phyloP scores from a whole-genome alignment of 805 yeast species.

The Saccharomycopsis vini region DNA sequence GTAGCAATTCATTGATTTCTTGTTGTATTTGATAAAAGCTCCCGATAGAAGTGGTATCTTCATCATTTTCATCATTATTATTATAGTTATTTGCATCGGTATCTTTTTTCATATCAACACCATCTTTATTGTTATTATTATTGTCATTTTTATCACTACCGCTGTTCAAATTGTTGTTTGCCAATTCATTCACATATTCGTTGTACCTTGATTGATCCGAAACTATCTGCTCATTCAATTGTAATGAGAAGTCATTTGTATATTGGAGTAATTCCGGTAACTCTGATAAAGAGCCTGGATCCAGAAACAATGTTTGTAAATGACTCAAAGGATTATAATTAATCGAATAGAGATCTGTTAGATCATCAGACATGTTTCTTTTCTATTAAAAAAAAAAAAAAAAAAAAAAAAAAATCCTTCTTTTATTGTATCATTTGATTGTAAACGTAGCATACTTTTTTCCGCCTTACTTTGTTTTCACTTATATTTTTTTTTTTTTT shows the following conservation, averaged over 20 bases:
- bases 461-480: no score
- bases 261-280: slow-evolving; percentile 43
- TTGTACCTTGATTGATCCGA: slow-evolving; percentile 25
- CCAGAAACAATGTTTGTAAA: slow-evolving; percentile 40
- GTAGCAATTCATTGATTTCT: background rate
- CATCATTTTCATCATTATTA: background rate
- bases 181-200: slow-evolving; percentile 6
- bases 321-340: slow-evolving; percentile 49
- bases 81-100: background rate
- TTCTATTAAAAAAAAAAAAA: no score
- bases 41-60: background rate
- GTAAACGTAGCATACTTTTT: no score
- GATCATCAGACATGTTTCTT: no score
- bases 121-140: no score
- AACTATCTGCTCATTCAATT: slow-evolving; percentile 38
- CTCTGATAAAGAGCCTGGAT: slow-evolving; percentile 41
- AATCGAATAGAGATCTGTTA: slow-evolving; percentile 24
- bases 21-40: background rate
- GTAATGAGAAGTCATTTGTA: slow-evolving; percentile 41
- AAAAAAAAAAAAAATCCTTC: no score
- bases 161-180: background rate
- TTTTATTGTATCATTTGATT: no score
- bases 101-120: no score
- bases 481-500: no score
- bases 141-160: background rate